phyloP scores from a whole-genome alignment of 2,329 filamentous ascomycete genomes.

The Chaetomium globosum region DNA sequence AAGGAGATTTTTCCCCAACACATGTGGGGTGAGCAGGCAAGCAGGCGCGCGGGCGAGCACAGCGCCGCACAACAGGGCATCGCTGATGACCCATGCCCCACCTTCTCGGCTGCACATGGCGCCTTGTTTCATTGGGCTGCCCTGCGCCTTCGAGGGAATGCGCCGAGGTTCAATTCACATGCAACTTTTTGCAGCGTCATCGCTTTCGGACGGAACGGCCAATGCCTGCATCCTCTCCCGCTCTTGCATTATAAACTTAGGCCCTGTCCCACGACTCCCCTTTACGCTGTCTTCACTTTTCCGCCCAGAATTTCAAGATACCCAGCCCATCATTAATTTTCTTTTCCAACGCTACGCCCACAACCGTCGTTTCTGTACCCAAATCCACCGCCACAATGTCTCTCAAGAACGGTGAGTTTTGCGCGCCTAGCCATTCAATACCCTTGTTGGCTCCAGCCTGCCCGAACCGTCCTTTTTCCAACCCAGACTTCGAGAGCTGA shows the following conservation, averaged over 20 bases:
- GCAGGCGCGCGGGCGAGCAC: too few relatives aligned
- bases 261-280: slow-evolving; percentile 6
- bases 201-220: slow-evolving; percentile 28
- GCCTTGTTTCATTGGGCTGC: slow-evolving; percentile 11
- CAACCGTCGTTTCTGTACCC: not conserved
- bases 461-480: not conserved
- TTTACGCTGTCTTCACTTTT: slow-evolving; percentile 1
- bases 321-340: not conserved
- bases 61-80: not conserved
- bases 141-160: slow-evolving; percentile 16
- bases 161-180: slow-evolving; percentile 37
- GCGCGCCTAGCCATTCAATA: not conserved
- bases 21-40: slow-evolving; percentile 9
- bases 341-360: not conserved
- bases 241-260: slow-evolving; percentile 27
- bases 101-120: slow-evolving; percentile 24
- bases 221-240: not conserved
- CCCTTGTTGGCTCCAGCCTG: not conserved
- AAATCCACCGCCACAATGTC: slow-evolving; percentile 58
- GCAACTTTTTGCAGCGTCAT: slow-evolving; percentile 31
- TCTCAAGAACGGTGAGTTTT: slow-evolving; percentile 68
- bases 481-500: slow-evolving; percentile 7
- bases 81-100: not conserved
- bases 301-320: slow-evolving; percentile 13
- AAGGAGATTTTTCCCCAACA: not conserved